Evolutionary conservation across 805 yeast species (phyloP), one percentile per base, ranked within the genome.

Genomic region (Komagataella mondaviorum): DNA sequence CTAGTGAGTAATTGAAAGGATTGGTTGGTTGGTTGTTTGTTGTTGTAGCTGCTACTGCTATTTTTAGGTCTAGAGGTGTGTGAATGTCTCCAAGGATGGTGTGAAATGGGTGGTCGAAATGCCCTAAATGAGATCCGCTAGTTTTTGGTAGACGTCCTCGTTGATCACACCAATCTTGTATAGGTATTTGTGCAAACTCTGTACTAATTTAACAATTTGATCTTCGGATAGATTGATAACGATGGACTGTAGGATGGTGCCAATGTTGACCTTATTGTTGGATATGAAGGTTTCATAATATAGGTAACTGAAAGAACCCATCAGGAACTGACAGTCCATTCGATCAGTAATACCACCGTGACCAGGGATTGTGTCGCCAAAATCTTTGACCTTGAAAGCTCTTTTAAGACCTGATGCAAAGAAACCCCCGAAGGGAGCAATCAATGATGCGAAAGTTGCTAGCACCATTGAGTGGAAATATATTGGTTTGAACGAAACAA

Each of bases 361-460:
- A 36, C 99, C 99, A 14, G 99, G 99, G 58, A 93, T 93, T 7
- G 98, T 91, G 63, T 91, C 95, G 58, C 98, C 99, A 62, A 93
- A 93, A 68, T 93, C 99, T 69, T 93, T 93, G 51, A 90, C 89
- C 62, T 91, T 87, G 70, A 93, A 90, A 12, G 98, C 88, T 68
- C 99, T 81, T 72, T 93, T 93, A 59, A 93, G 75, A n/a, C 98
- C 99, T 51, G 95, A 84, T 6, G 98, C 98, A 61, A 93, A 93
- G 66, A 93, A 93, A 1, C 99, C 99, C 51, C 99, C 99, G 64
- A 93, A 93, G 54, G 99, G 99, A 3, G 99, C 99, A 65, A 93
- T 84, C 57, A 93, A 75, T 0, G 98, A 91, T 1, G 99, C 98
- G 73, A 93, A 93, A 3, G 96, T 85, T 14, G 97, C 95, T 54